Base-by-base conservation (phyloP, 768 basidiomycete genomes). In the Lenzites betulinus region DNA sequence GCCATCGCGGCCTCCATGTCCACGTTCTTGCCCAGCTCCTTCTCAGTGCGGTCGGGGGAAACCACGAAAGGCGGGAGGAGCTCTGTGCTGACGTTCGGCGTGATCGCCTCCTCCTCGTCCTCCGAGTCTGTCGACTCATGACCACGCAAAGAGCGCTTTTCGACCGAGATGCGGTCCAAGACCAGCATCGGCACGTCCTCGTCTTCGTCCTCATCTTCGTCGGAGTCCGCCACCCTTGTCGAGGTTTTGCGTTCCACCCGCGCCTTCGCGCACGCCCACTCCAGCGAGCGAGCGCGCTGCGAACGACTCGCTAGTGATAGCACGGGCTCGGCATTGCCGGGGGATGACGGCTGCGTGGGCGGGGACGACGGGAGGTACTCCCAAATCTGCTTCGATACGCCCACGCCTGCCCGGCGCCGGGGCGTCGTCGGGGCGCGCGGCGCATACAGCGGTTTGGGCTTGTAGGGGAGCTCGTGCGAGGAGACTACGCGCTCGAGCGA, bases 221-320 rank as follows among this genome's bases (percentile, higher is more conserved):
- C 69, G 20, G 15, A 48, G 61, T 51, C n/a, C 46, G 57, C 35
- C 38, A 46, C 25, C 12, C 25, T 49, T 39, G 38, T 51, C 36
- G 18, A 39, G 22, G 48, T 26, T 41, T 58, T 62, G 25, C 64
- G 58, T 7, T 63, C 75, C 50, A 70, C 70, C 56, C 78, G 73
- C 49, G 73, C 75, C 26, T 74, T 76, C 46, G 87, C 87, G 71
- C 88, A 90, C 0, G 88, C 88, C 87, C 87, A 90, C 67, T 90
- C 89, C 57, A 91, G 75, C 13, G 88, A 87, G 30, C 78, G 79
- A 23, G 80, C 77, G 20, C 74, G 75, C 65, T 80, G 79, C 35
- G 72, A 56, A 12, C 77, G 75, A 41, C 78, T 76, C 22, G 78
- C 79, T 52, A 81, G 80, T 25, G 80, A 79, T 3, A 70, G 59